Percentiles rank a stretch among this genome's conserved stretches.
Evolutionary conservation across 1,284 basidiomycete genomes (phyloP).

Genomic region (Papiliotrema flavescens): DNA sequence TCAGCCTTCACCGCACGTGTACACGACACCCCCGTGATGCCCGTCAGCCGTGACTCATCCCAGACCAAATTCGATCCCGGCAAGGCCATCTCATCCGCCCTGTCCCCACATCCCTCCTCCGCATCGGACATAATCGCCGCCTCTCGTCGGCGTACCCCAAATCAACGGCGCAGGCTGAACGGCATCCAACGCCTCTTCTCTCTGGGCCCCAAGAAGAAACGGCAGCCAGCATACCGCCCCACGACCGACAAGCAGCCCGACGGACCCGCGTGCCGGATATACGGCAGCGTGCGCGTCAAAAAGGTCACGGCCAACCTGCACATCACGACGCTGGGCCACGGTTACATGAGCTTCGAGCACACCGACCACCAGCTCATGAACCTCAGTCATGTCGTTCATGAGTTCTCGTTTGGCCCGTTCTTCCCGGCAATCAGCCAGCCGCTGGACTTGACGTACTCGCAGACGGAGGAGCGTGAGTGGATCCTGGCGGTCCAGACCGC

Average conservation of each 20-base stretch:
- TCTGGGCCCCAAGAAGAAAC: constrained; percentile 44
- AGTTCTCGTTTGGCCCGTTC: constrained; percentile 94
- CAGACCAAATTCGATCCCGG: constrained; percentile 78
- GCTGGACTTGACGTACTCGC: constrained; percentile 83
- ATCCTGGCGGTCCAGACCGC: no score
- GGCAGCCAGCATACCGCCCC: constrained; percentile 58
- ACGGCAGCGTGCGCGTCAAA: constrained; percentile 78
- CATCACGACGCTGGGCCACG: constrained; percentile 88
- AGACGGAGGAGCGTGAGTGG: constrained; percentile 70
- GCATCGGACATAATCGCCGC: constrained; percentile 42
- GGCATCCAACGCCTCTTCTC: constrained; percentile 40
- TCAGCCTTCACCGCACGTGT: no score
- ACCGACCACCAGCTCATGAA: constrained; percentile 90
- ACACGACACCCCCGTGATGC: no score
- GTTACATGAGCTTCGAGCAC: constrained; percentile 81
- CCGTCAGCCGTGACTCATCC: no score
- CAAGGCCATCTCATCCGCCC: constrained; percentile 72
- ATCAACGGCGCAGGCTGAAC: constrained; percentile 29
- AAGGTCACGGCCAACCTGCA: constrained; percentile 89
- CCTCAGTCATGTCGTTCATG: constrained; percentile 89
- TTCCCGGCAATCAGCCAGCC: constrained; percentile 96
- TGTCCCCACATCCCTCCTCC: constrained; percentile 29
- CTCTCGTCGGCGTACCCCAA: constrained; percentile 35
- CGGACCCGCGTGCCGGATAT: constrained; percentile 75
- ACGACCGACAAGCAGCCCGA: constrained; percentile 66